Evolutionary conservation across 352 stramenopile species (phyloP), one percentile per base, ranked within the genome.

Genomic region (Globisporangium irregulare): DNA sequence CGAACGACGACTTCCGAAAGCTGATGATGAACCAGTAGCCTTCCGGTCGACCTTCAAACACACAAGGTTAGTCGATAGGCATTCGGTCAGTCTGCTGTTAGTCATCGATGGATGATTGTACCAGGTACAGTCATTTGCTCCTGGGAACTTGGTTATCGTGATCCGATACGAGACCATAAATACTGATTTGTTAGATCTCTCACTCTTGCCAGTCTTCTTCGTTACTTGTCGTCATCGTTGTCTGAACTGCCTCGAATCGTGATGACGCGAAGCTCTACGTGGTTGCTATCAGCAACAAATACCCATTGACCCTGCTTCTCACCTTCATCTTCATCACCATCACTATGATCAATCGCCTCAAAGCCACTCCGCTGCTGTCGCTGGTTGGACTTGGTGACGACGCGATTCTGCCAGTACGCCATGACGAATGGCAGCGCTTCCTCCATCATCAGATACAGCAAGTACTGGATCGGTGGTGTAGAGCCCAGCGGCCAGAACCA

Each of bases 401-500:
- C 34, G n/a, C 41, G 59, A 6, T 59, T 34, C 27, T 73, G 38
- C 78, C 76, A 84, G 59, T 67, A 71, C 4, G 72, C 74, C 73
- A 85, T 77, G 27, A 68, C 59, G 64, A 88, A 80, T 24, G 85
- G 81, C 60, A 91, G 70, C 38, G 54, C 63, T 50, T 82, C 64
- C 66, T 91, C 81, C 67, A 87, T 69, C 50, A 75, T 64, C 27
- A 93, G 62, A 56, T 93, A 93, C n/a, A 93, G 48, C 3, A 78
- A 63, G 58, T 93, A 91, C 24, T 79, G 77, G 53, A 93, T 78
- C 15, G 80, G 76, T 14, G 78, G 81, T 14, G 82, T 90, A 10
- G 82, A 91, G 2, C 82, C 85, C 4, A 91, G 62, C 34, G 85
- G 85, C 82, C 81, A 93, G 61, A 89, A 86, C 82, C 82, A 93